phyloP scores from a whole-genome alignment of 306 rosid genomes.

The Trifolium repens region DNA sequence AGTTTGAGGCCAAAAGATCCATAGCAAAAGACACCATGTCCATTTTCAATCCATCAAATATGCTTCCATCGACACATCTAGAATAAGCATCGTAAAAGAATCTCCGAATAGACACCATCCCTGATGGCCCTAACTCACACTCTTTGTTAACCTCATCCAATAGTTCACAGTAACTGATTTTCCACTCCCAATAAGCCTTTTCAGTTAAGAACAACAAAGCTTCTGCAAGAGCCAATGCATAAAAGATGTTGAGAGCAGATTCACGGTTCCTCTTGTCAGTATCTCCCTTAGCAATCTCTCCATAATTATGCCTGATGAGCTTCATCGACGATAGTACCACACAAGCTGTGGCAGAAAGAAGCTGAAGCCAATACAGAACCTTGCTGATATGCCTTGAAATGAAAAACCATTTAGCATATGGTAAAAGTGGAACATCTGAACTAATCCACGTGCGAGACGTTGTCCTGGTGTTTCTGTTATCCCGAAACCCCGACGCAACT shows the following conservation, averaged over 20 bases:
- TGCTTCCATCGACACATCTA: conserved; percentile 81
- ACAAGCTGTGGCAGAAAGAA: conserved; percentile 84
- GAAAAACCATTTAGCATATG: conserved; percentile 76
- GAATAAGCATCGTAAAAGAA: conserved; percentile 96
- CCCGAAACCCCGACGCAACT: conserved; percentile 25
- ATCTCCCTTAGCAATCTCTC: conserved; percentile 77
- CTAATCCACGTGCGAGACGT: conserved; percentile 71
- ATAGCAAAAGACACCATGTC: conserved; percentile 84
- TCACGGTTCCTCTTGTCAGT: conserved; percentile 75
- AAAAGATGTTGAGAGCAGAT: conserved; percentile 76
- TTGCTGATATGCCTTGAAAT: conserved; percentile 70
- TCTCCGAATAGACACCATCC: conserved; percentile 67
- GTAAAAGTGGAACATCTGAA: conserved; percentile 84
- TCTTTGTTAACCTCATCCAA: conserved; percentile 76
- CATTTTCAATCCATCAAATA: conserved; percentile 96
- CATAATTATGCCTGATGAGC: conserved; percentile 71
- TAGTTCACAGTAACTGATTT: conserved; percentile 62
- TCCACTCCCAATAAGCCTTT: conserved; percentile 89
- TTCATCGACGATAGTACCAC: conserved; percentile 72
- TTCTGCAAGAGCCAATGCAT: conserved; percentile 83
- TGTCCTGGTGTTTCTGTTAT: conserved; percentile 56
- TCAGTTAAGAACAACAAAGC: conserved; percentile 83
- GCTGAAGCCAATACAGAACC: conserved; percentile 93
- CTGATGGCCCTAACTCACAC: conserved; percentile 72
- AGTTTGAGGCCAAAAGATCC: conserved; percentile 79